These are phyloP conservation scores for Capronia epimyces DNA, from an alignment of 2,329 filamentous ascomycete genomes.

Conservation along the genomic window DNA sequence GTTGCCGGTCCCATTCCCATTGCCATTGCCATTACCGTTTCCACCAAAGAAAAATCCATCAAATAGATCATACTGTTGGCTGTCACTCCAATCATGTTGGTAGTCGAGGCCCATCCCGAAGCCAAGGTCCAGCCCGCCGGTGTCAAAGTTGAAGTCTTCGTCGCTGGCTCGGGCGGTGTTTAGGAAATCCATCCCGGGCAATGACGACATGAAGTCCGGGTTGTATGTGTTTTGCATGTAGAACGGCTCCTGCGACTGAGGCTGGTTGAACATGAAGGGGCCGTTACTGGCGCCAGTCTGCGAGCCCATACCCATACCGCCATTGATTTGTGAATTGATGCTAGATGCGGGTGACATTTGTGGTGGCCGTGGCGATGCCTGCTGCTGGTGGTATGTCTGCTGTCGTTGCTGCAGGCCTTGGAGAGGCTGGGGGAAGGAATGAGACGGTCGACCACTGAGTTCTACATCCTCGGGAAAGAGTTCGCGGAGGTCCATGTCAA, in stretches of 20 bases:
- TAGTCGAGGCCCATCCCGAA: slow-evolving; percentile 38
- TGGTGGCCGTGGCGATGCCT: slow-evolving; percentile 6
- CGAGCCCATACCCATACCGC: slow-evolving; percentile 13
- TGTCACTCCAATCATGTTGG: slow-evolving; percentile 47
- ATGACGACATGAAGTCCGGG: slow-evolving; percentile 28
- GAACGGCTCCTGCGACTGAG: slow-evolving; percentile 9
- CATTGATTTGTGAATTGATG: slow-evolving; percentile 20
- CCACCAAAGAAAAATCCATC: slow-evolving; percentile 50
- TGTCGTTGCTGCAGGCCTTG: slow-evolving; percentile 7
- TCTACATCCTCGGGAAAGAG: slow-evolving; percentile 45
- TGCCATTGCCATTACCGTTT: slow-evolving; percentile 34
- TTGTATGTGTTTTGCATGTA: slow-evolving; percentile 28
- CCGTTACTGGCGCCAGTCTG: slow-evolving; percentile 1
- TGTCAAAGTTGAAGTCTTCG: slow-evolving; percentile 31
- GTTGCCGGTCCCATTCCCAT: slow-evolving; percentile 5
- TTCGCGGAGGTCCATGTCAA: slow-evolving; percentile 54
- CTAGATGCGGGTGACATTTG: slow-evolving; percentile 18
- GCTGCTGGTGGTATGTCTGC: slow-evolving; percentile 7
- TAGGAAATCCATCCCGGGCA: slow-evolving; percentile 28
- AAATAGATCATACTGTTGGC: slow-evolving; percentile 45
- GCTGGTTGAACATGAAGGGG: slow-evolving; percentile 10
- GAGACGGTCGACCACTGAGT: slow-evolving; percentile 24
- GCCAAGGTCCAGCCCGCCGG: slow-evolving; percentile 33
- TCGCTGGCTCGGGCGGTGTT: slow-evolving; percentile 26
- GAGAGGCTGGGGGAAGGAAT: slow-evolving; percentile 18